Evolutionary conservation across 306 rosid genomes (phyloP).

Genomic region (Astragalus glycyphyllos): DNA sequence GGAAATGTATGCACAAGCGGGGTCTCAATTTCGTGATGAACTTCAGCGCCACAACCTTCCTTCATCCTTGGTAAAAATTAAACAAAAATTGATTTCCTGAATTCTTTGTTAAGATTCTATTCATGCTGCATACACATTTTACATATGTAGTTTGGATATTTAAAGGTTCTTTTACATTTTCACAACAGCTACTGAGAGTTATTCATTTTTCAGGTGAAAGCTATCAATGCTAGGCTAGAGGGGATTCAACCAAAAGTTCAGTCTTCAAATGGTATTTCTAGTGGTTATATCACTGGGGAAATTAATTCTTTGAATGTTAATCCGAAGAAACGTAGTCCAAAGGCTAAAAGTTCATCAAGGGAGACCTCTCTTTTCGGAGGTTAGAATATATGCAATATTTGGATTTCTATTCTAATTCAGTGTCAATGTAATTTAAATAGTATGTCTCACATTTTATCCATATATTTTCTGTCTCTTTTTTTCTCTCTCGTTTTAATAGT

Average conservation of each 20-base stretch:
- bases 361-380: slow-evolving; percentile 89
- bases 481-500: neutral
- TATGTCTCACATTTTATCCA: slow-evolving; percentile 7
- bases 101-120: slow-evolving; percentile 35
- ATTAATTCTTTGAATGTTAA: slow-evolving; percentile 61
- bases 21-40: slow-evolving; percentile 93
- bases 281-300: slow-evolving; percentile 75
- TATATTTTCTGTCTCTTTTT: slow-evolving; percentile 33
- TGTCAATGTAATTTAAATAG: neutral
- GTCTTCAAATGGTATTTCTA: slow-evolving; percentile 67
- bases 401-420: slow-evolving; percentile 21
- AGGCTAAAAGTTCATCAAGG: slow-evolving; percentile 81
- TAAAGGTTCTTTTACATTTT: slow-evolving; percentile 28
- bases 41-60: slow-evolving; percentile 93
- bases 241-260: slow-evolving; percentile 85
- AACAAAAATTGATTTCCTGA: slow-evolving; percentile 19
- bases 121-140: neutral
- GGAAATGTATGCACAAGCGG: slow-evolving; percentile 98
- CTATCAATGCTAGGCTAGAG: slow-evolving; percentile 95
- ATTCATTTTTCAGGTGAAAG: slow-evolving; percentile 73
- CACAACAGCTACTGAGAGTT: slow-evolving; percentile 26
- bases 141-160: slow-evolving; percentile 35
- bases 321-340: slow-evolving; percentile 91
- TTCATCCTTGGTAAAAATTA: slow-evolving; percentile 68
- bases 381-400: slow-evolving; percentile 55